A percentile compares a stretch with the other conserved stretches of the same genome.
phyloP scores from a whole-genome alignment of 139 green algal genomes.

The Coccomyxa sp. region DNA sequence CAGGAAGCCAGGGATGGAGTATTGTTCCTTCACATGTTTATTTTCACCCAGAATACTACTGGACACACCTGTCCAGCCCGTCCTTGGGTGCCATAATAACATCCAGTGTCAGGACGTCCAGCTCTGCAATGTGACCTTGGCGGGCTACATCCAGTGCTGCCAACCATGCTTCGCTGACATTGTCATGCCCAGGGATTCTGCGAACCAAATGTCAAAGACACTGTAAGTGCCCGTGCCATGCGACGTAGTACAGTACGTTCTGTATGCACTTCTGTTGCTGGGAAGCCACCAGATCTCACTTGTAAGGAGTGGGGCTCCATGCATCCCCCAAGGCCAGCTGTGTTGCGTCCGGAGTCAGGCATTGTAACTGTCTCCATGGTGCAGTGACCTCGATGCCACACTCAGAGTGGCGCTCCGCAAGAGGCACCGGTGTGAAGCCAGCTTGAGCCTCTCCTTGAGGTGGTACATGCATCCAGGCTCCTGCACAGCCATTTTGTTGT shows the following conservation, averaged over 20 bases:
- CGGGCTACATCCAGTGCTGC: slow-evolving; percentile 15
- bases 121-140: slow-evolving; percentile 45
- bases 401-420: slow-evolving; percentile 1
- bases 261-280: no score
- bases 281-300: neutral
- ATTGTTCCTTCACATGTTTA: no score
- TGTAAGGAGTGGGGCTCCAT: neutral
- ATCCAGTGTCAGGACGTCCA: slow-evolving; percentile 56
- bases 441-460: no score
- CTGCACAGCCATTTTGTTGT: neutral
- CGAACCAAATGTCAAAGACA: neutral
- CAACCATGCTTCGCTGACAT: neutral
- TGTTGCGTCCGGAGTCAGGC: slow-evolving; percentile 65
- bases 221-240: no score
- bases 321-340: slow-evolving; percentile 49
- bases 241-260: no score
- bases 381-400: slow-evolving; percentile 47
- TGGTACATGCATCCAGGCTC: slow-evolving; percentile 12
- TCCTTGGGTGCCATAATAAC: slow-evolving; percentile 47
- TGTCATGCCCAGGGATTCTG: neutral
- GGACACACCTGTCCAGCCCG: slow-evolving; percentile 25
- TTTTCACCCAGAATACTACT: no score
- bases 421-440: slow-evolving; percentile 1
- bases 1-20: no score
- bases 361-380: slow-evolving; percentile 34